Evolutionary conservation across 1,284 basidiomycete species (phyloP), one percentile per base, ranked within the genome.

Genomic region (Gomphus bonarii): DNA sequence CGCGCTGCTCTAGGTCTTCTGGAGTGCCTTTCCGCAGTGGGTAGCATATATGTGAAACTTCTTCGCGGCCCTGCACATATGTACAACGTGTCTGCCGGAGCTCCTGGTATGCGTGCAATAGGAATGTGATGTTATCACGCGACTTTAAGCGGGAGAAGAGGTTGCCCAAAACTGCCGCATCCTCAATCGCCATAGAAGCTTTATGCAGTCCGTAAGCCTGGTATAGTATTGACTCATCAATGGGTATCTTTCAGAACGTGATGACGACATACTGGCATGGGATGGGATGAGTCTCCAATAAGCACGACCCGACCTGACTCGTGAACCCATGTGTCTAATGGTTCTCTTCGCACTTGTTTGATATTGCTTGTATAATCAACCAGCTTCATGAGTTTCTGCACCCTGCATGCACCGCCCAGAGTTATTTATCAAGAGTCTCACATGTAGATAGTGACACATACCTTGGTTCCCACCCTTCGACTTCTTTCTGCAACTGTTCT

Each of bases 291-390:
- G 59, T 78, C 76, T 38, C 78, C 78, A 36, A 79, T 63, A 6
- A 79, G 65, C 3, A 78, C 70, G 53, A 75, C 66, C 59, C 69
- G 69, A 2, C 67, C 65, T 35, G 68, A 69, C 0, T 70, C 63
- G 60, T 82, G 76, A 0, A 79, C 75, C 83, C 83, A 85, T 22
- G 79, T 73, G 43, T 81, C 76, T n/a, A 58, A 52, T 11, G 60
- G 58, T 25, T 58, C 57, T 14, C 59, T 58, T 30, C 58, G 47
- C n/a, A 57, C 55, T 12, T 60, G 58, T 25, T 55, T 40, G 48
- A 57, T 53, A 31, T 54, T 50, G 14, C 54, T 44, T 11, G 58
- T 59, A 28, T 50, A 28, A 14, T 57, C 52, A 22, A 62, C 43
- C 3, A 61, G 56, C 38, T 57, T 38, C 14, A 61, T 46, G 36